These are phyloP conservation scores for Paramecium primaurelia DNA, from an alignment of 73 alveolate genomes.

Conservation along the genomic window DNA sequence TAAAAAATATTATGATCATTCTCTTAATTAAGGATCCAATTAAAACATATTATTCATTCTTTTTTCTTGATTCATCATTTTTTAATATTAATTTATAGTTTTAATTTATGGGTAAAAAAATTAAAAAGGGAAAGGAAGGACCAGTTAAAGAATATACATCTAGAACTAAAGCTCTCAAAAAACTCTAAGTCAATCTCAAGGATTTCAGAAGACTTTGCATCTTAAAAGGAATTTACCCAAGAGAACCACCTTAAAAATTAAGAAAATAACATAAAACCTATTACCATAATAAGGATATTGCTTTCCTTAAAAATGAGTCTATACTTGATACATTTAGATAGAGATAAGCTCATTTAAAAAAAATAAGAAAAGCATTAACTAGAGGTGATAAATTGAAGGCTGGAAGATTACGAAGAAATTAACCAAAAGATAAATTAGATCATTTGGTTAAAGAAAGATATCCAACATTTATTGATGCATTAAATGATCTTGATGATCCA, in stretches of 20 bases:
- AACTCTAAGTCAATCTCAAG: constrained; percentile 81
- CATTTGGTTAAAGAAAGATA: constrained; percentile 98
- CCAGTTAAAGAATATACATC: constrained; percentile 82
- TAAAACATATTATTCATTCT: not conserved
- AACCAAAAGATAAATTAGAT: constrained; percentile 89
- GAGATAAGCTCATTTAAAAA: constrained; percentile 77
- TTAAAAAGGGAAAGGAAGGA: constrained; percentile 79
- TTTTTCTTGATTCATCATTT: not conserved
- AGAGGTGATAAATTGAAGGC: constrained; percentile 74
- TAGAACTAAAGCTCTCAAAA: constrained; percentile 92
- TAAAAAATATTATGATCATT: not conserved
- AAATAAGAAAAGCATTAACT: constrained; percentile 70
- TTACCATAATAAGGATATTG: constrained; percentile 94
- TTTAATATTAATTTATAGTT: not conserved
- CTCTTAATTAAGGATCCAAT: not conserved
- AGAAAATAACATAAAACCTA: constrained; percentile 98
- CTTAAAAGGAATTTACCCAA: constrained; percentile 97
- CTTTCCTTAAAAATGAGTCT: constrained; percentile 81
- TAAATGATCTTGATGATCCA: constrained; percentile 99
- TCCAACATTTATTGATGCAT: constrained; percentile 98
- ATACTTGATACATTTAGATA: constrained; percentile 79
- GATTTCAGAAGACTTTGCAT: constrained; percentile 96
- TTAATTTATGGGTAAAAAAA: constrained; percentile 79
- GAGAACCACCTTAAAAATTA: constrained; percentile 98
- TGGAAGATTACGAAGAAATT: constrained; percentile 70